phyloP scores from a whole-genome alignment of 2,329 filamentous ascomycete genomes.

The Fusarium mundagurra region DNA sequence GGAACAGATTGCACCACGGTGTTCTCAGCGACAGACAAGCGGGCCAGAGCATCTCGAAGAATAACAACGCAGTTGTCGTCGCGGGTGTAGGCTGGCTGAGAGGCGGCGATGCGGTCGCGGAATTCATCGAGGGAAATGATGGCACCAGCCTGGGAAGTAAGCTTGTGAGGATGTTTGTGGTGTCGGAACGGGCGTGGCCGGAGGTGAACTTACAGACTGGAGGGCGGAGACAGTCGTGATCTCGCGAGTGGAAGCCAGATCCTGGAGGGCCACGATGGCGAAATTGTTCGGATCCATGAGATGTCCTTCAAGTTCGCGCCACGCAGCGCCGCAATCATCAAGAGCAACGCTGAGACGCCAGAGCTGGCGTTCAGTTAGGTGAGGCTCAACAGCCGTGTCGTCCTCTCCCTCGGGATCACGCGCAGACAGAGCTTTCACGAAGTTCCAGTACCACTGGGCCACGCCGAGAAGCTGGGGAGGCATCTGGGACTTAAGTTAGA shows the following conservation, averaged over 20 bases:
- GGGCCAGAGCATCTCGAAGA: background rate
- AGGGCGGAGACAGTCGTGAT: accelerated
- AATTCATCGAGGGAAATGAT: accelerated
- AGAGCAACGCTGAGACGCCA: background rate
- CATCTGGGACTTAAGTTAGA: background rate
- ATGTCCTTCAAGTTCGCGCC: background rate
- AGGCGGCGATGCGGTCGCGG: background rate
- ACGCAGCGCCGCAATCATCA: accelerated
- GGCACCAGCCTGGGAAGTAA: background rate
- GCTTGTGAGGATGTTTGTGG: background rate
- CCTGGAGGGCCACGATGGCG: accelerated
- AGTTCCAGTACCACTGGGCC: background rate
- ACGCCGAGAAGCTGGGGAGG: background rate
- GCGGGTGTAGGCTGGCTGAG: background rate
- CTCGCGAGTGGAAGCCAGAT: background rate
- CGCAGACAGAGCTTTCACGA: accelerated
- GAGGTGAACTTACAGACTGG: background rate
- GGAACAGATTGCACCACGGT: background rate
- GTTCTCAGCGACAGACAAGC: background rate
- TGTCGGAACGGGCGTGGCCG: background rate
- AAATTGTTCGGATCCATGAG: background rate
- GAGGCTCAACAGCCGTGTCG: no score
- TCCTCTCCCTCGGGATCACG: background rate
- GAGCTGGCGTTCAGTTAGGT: no score
- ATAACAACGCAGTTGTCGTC: background rate